Base-by-base conservation (phyloP, 2,329 filamentous ascomycete genomes). In the Chaetomium sp. region DNA sequence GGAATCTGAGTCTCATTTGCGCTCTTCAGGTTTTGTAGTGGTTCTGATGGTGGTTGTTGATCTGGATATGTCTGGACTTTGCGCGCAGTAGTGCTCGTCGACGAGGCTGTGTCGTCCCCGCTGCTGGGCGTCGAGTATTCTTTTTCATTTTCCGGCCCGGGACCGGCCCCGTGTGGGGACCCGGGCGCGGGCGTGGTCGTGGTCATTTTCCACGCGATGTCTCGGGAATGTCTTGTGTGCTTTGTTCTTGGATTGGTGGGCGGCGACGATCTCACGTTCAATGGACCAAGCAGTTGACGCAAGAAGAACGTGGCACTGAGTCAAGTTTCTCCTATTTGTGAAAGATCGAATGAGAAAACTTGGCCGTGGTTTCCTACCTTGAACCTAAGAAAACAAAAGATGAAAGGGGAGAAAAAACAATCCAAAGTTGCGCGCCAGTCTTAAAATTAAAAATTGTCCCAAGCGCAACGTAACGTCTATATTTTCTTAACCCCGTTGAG, bases 71-170 rank as follows among this genome's bases (percentile, higher is more conserved):
- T 34, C 34, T 11, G 41, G 41, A 27, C 19, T 14, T 47, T 7
- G 32, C 11, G 44, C 6, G 5, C 36, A 14, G 10, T 41, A 14
- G 33, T 42, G 33, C 36, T 35, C 14, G 19, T 14, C 10, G 54
- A 48, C 33, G 43, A 48, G 35, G 41, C 34, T 6, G 49, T 52
- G 49, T 47, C 44, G 49, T 38, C 48, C 19, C 19, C 19, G 49
- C 33, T 51, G 54, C 43, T 52, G 42, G 43, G 19, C 34, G n/a
- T 12, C 11, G 11, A 19, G 8, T 19, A 6, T 8, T 41, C 19
- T 27, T 49, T 40, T 9, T 52, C 53, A 19, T 50, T 50, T 6
- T 47, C 49, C 34, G 52, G 52, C 6, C 34, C 48, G 12, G 11
- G 49, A 3, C 9, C 38, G 36, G 11, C 14, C 5, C 7, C 32